Percentiles rank a stretch among this genome's conserved stretches.
Evolutionary conservation across 2,329 filamentous ascomycete species (phyloP).

Genomic region (Pseudocercospora fijiensis): DNA sequence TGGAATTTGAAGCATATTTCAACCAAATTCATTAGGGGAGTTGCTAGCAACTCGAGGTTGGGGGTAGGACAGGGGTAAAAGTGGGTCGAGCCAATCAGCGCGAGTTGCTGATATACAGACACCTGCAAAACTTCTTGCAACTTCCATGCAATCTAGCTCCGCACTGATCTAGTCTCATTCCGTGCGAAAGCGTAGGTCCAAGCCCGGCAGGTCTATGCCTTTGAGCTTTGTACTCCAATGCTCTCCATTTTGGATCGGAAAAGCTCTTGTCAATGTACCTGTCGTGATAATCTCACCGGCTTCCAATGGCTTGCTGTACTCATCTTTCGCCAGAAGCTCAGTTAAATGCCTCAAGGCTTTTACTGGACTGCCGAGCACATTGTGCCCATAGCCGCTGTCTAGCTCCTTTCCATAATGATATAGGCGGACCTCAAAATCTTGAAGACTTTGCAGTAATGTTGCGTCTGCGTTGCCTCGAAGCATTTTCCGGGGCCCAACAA

Average conservation of each 20-base stretch:
- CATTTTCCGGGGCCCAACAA: constrained; percentile 21
- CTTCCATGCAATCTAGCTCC: background rate
- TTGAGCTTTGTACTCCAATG: constrained; percentile 24
- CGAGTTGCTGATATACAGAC: no score
- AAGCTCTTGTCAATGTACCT: constrained; percentile 26
- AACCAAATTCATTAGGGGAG: no score
- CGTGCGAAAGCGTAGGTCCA: constrained; percentile 23
- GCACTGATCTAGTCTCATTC: constrained; percentile 8
- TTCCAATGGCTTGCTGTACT: constrained; percentile 24
- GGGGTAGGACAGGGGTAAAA: no score
- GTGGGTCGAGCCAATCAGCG: no score
- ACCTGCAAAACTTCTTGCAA: background rate
- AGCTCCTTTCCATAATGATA: constrained; percentile 21
- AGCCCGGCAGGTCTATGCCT: constrained; percentile 25
- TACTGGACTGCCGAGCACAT: constrained; percentile 28
- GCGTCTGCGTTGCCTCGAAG: constrained; percentile 13
- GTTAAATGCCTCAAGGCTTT: constrained; percentile 22
- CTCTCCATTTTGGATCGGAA: constrained; percentile 24
- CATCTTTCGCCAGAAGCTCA: constrained; percentile 25
- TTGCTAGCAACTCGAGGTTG: no score
- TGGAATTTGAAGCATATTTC: no score
- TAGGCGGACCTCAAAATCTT: constrained; percentile 24
- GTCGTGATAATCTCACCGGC: constrained; percentile 26
- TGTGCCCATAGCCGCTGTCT: constrained; percentile 19
- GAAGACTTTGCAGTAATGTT: constrained; percentile 20